Evolutionary conservation across 331 rosid genomes (phyloP), one percentile per base, ranked within the genome.

Genomic region (Rhamnella rubrinervis): DNA sequence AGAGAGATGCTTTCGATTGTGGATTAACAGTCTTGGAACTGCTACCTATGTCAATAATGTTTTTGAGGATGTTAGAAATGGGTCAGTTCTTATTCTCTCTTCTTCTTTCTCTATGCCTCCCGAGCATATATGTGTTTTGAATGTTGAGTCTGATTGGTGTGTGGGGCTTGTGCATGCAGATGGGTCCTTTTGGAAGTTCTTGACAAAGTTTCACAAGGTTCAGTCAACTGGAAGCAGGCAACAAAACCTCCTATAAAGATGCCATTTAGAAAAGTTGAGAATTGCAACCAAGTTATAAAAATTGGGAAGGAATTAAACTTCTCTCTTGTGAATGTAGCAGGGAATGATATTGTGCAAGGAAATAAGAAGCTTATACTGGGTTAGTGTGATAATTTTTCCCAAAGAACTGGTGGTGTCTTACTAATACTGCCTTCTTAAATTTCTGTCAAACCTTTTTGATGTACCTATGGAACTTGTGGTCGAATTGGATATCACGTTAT

Each of bases 261-360:
- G 97, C 99, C 99, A 21, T 95, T 95, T 70, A 89, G 97, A 74
- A 95, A 95, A 82, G 96, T 95, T 51, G 99, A 95, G 93, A 95
- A 95, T 70, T 89, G 96, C 86, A 95, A 95, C 80, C 99, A 95
- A 87, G 96, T 95, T 73, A 78, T 95, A 75, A 61, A 77, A 81
- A 82, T 95, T 63, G 99, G 99, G 71, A 91, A 86, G 84, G 79
- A 87, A 44, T 76, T 95, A 68, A 95, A 86, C 68, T 86, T 95
- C 76, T 95, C 99, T 49, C 89, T 95, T 40, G 99, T 95, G 74
- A 95, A 95, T 80, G 87, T 95, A 40, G 97, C 97, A 73, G 99
- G 99, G 56, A 95, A 87, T 77, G 99, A 95, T 85, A 77, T 95
- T 74, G 99, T 95, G 79, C 97, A 95, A 77, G 99, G 99, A 81